A percentile compares a stretch with the other conserved stretches of the same genome.
Evolutionary conservation across 2,329 filamentous ascomycete genomes (phyloP).

Genomic region (Pyrenophora tritici-repentis): DNA sequence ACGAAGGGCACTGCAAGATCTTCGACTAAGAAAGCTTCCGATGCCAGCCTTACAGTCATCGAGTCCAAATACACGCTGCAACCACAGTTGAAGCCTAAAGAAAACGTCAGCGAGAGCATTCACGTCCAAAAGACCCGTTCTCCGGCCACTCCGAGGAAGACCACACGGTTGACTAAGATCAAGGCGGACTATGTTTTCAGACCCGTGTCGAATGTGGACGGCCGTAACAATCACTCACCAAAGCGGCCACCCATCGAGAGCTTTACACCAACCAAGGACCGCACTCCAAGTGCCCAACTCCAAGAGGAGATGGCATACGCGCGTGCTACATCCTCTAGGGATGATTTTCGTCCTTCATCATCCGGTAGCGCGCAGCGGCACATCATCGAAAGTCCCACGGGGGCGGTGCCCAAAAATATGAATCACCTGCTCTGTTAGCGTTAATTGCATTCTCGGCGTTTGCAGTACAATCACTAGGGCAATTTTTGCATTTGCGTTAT

Average conservation of each 20-base stretch:
- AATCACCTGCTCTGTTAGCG: conserved; percentile 25
- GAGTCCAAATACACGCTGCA: conserved; percentile 14
- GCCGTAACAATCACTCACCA: conserved; percentile 41
- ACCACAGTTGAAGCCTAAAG: conserved; percentile 16
- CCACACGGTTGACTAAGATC: conserved; percentile 28
- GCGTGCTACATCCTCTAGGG: conserved; percentile 15
- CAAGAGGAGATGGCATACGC: conserved; percentile 25
- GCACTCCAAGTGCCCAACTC: conserved; percentile 36
- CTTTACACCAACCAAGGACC: conserved; percentile 37
- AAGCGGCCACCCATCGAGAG: conserved; percentile 35
- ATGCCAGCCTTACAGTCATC: conserved; percentile 6
- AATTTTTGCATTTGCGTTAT: conserved; percentile 2
- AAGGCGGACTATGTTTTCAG: conserved; percentile 31
- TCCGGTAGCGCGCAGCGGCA: conserved; percentile 29
- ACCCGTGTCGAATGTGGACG: conserved; percentile 34
- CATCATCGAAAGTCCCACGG: conserved; percentile 29
- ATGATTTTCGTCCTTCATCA: conserved; percentile 34
- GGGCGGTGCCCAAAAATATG: conserved; percentile 30
- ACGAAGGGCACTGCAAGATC: conserved; percentile 31
- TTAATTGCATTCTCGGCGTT: conserved; percentile 33
- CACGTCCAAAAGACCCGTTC: conserved; percentile 14
- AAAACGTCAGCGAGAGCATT: conserved; percentile 19
- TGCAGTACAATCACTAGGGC: neutral
- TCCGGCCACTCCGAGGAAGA: conserved; percentile 28
- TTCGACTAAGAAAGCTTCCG: conserved; percentile 20